Evolutionary conservation across 371 early-diverging fungal genomes (phyloP).

Genomic region (Rhizomucor pusillus): DNA sequence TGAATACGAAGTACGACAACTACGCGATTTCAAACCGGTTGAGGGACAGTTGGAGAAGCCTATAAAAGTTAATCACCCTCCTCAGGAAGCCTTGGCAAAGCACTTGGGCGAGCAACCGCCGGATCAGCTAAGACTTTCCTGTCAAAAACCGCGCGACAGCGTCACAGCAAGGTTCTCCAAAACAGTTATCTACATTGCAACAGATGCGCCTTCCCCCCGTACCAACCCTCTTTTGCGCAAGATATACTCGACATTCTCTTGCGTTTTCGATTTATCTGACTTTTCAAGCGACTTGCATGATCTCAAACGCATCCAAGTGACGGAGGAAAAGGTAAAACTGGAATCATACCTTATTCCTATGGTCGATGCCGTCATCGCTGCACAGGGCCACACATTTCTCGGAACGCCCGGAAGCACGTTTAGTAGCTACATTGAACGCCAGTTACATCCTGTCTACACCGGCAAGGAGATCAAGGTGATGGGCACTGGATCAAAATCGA

Average conservation of each 20-base stretch:
- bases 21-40: constrained; percentile 17
- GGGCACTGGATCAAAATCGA: constrained; percentile 4
- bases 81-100: constrained; percentile 15
- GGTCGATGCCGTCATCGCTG: constrained; percentile 62
- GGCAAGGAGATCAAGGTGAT: constrained; percentile 27
- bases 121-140: background rate
- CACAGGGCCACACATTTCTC: constrained; percentile 56
- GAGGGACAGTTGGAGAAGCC: constrained; percentile 19
- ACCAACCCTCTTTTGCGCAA: constrained; percentile 54
- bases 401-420: constrained; percentile 63
- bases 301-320: constrained; percentile 42
- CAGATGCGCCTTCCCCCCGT: constrained; percentile 55
- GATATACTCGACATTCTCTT: constrained; percentile 58
- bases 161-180: constrained; percentile 14
- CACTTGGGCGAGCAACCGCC: constrained; percentile 20
- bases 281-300: constrained; percentile 44
- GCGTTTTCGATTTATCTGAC: constrained; percentile 56
- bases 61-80: constrained; percentile 34
- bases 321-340: constrained; percentile 47
- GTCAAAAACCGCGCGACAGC: constrained; percentile 5
- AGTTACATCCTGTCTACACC: constrained; percentile 54
- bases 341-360: constrained; percentile 58
- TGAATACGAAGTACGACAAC: constrained; percentile 40
- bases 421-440: constrained; percentile 54
- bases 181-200: constrained; percentile 55